Conservation (phyloP, 1,284 basidiomycete genomes). For the Ganoderma multipileum region DNA sequence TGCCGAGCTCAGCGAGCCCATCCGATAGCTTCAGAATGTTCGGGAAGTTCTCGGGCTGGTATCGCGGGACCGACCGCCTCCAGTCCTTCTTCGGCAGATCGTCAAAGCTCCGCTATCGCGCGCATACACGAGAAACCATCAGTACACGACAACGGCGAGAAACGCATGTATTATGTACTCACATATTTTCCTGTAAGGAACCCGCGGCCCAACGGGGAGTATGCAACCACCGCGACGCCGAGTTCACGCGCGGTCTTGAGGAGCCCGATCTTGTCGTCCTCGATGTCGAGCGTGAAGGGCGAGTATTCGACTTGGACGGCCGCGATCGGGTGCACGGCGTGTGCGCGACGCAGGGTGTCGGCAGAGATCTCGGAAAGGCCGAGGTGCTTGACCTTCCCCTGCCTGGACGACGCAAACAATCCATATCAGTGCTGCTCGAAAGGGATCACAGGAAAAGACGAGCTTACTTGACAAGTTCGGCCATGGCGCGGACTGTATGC, state of each 20-base stretch:
- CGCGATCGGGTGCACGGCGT: constrained; percentile 46
- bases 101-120: constrained; percentile 46
- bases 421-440: not conserved
- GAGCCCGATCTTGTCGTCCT: constrained; percentile 37
- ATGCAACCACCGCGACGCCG: constrained; percentile 46
- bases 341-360: constrained; percentile 51
- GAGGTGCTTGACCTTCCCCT: constrained; percentile 49
- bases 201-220: constrained; percentile 50
- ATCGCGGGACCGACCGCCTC: constrained; percentile 40
- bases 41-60: constrained; percentile 50
- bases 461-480: constrained; percentile 36
- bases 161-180: constrained; percentile 42
- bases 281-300: constrained; percentile 48
- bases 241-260: constrained; percentile 41
- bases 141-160: not conserved
- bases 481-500: not conserved
- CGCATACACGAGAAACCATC: not conserved
- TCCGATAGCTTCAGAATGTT: constrained; percentile 44
- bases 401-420: constrained; percentile 26
- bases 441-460: constrained; percentile 7
- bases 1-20: not conserved
- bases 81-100: constrained; percentile 61
- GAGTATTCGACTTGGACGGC: constrained; percentile 55
- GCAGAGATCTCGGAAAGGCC: constrained; percentile 53
- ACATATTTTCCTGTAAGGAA: constrained; percentile 56